These are phyloP conservation scores for Galerina marginata DNA, from an alignment of 768 basidiomycete species.

Conservation along the genomic window DNA sequence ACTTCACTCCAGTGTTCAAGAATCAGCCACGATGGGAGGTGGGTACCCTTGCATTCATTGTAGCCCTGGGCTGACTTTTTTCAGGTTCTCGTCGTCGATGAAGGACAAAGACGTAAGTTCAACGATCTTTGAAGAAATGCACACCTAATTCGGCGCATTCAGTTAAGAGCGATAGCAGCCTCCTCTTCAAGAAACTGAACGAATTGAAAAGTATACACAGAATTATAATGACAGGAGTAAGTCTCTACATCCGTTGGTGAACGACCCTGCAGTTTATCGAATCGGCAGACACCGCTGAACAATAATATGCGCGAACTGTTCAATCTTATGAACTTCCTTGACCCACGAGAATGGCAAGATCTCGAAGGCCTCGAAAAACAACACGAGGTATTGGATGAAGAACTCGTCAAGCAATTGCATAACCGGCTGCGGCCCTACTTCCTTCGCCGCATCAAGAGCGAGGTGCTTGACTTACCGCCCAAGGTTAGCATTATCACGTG, in stretches of 20 bases:
- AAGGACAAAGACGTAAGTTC: conserved; percentile 84
- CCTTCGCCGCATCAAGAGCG: conserved; percentile 90
- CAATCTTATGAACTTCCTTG: conserved; percentile 96
- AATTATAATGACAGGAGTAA: conserved; percentile 87
- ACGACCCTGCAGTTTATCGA: not conserved
- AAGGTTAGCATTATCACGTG: conserved; percentile 59
- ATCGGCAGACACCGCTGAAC: conserved; percentile 83
- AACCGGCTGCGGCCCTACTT: conserved; percentile 85
- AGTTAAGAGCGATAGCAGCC: conserved; percentile 85
- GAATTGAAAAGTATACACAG: conserved; percentile 81
- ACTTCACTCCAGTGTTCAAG: conserved; percentile 79
- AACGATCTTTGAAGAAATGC: not conserved
- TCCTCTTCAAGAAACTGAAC: conserved; percentile 83
- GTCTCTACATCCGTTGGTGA: conserved; percentile 21
- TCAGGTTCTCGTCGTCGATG: conserved; percentile 84
- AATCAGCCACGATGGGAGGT: conserved; percentile 89
- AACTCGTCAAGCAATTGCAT: conserved; percentile 82
- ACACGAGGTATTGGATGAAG: conserved; percentile 79
- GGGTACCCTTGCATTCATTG: conserved; percentile 1
- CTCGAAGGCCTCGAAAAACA: conserved; percentile 75
- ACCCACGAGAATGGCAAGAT: conserved; percentile 76
- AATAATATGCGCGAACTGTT: conserved; percentile 97
- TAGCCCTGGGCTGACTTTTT: not conserved
- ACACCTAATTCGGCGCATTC: conserved; percentile 11
- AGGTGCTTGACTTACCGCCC: conserved; percentile 89